Base-by-base conservation (phyloP, 2,329 filamentous ascomycete species). In the Exophiala sideris region DNA sequence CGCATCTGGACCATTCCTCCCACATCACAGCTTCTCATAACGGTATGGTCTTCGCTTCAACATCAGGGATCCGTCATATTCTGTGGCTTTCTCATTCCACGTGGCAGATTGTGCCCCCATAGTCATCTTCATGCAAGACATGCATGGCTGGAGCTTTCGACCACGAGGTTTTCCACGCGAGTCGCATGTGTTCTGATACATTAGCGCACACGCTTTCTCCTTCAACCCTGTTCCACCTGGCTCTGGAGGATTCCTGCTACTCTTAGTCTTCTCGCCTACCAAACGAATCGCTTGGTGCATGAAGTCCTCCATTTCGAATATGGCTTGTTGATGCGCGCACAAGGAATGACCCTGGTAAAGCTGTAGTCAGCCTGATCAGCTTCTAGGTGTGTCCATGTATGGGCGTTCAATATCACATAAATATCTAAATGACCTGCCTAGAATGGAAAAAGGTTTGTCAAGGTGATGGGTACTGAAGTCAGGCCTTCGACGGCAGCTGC, bases 251-350 rank as follows among this genome's bases (percentile, higher is more conserved):
- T 29, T 29, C 24, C 24, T 12, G 6, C 14, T 9, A 34, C 29
- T 29, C 40, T 35, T 14, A 32, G 5, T 4, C n/a, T 38, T 35
- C 21, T 47, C 35, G 50, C 46, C 34, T 53, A 18, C 39, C 36
- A 41, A 45, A 50, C 55, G 41, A 57, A 54, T 54, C 55, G 55
- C 55, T 45, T 54, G n/a, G 8, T 56, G 53, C 53, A 56, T 51
- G 18, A 29, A 5, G 24, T 29, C 24, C 24, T 29, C 24, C 5
- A 29, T 5, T 29, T 29, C 24, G 24, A 29, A 29, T 29, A 29
- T 29, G 24, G 24, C 24, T 29, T 29, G 24, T 29, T 29, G 5
- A 29, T 29, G 24, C 24, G 24, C 24, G 24, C 24, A 29, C 24
- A 29, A 29, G 24, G 3, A 29, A 29, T 29, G 24, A 29, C 4